Evolutionary conservation across 2,329 filamentous ascomycete genomes (phyloP).

Genomic region (Fusarium newnesense): DNA sequence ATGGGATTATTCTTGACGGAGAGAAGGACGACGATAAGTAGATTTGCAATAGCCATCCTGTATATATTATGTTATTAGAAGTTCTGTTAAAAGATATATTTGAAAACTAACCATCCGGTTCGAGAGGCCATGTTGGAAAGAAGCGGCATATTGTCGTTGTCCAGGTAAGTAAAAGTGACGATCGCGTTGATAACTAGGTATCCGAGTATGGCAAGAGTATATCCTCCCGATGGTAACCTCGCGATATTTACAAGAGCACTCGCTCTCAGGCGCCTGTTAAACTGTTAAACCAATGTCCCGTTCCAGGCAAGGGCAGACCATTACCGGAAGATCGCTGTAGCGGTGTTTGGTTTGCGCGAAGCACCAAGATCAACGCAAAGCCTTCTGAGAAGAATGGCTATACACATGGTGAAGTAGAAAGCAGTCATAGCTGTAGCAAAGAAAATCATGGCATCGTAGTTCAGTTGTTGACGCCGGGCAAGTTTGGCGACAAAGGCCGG

Average conservation of each 20-base stretch:
- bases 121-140: constrained; percentile 51
- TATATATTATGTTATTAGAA: not conserved
- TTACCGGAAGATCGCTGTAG: constrained; percentile 34
- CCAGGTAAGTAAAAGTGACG: constrained; percentile 48
- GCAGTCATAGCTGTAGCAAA: constrained; percentile 35
- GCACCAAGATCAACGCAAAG: constrained; percentile 13
- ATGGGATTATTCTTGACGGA: constrained; percentile 69
- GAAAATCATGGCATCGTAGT: constrained; percentile 40
- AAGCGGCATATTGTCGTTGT: constrained; percentile 45
- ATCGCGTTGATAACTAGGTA: constrained; percentile 51
- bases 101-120: constrained; percentile 50
- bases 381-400: constrained; percentile 25
- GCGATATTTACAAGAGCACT: constrained; percentile 42
- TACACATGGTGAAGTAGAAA: constrained; percentile 22
- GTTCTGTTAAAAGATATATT: not conserved
- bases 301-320: not conserved
- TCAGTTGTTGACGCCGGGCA: constrained; percentile 38
- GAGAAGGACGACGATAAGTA: constrained; percentile 63
- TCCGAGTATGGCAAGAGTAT: constrained; percentile 43
- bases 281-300: constrained; percentile 3
- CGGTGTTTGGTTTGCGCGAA: constrained; percentile 16
- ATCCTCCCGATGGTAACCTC: constrained; percentile 48
- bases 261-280: constrained; percentile 43
- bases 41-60: constrained; percentile 57
- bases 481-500: constrained; percentile 37